phyloP scores from a whole-genome alignment of 108 stramenopile species.

The Schizochytrium sp. region DNA sequence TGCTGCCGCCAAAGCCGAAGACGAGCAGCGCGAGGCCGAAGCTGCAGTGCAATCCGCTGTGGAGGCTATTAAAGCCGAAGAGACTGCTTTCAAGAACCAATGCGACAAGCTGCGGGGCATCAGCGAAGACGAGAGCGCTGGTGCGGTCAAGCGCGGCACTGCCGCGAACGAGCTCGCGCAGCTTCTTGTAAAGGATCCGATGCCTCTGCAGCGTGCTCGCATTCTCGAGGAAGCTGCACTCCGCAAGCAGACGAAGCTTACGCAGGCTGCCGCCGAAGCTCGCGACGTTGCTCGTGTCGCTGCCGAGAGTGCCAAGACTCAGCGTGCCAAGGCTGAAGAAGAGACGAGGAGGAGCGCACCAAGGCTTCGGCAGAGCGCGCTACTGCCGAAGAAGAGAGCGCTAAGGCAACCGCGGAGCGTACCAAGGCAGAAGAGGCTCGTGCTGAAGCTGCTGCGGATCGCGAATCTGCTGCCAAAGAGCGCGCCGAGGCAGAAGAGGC shows the following conservation, averaged over 20 bases:
- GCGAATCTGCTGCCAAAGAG: not conserved
- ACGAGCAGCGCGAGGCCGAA: not conserved
- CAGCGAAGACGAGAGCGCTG: not conserved
- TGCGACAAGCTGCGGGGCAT: not conserved
- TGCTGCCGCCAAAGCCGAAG: not conserved
- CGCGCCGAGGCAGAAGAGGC: conserved; percentile 19
- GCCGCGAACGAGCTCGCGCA: conserved; percentile 22
- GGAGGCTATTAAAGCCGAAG: conserved; percentile 17
- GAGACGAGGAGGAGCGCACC: not conserved
- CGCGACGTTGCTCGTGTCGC: not conserved
- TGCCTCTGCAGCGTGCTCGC: conserved; percentile 16
- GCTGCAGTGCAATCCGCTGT: not conserved
- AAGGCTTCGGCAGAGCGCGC: not conserved
- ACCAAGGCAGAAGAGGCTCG: not conserved
- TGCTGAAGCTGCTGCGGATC: not conserved
- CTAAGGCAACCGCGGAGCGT: not conserved
- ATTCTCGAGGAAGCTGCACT: conserved; percentile 23
- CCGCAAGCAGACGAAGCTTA: conserved; percentile 12
- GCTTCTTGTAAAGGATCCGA: conserved; percentile 4
- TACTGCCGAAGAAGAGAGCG: not conserved
- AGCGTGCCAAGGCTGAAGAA: not conserved
- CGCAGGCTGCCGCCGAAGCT: conserved; percentile 14
- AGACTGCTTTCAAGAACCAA: not conserved
- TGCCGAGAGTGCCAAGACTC: not conserved
- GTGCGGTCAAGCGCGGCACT: conserved; percentile 19